Conservation (phyloP, 768 basidiomycete species). For the Suillus subaureus region DNA sequence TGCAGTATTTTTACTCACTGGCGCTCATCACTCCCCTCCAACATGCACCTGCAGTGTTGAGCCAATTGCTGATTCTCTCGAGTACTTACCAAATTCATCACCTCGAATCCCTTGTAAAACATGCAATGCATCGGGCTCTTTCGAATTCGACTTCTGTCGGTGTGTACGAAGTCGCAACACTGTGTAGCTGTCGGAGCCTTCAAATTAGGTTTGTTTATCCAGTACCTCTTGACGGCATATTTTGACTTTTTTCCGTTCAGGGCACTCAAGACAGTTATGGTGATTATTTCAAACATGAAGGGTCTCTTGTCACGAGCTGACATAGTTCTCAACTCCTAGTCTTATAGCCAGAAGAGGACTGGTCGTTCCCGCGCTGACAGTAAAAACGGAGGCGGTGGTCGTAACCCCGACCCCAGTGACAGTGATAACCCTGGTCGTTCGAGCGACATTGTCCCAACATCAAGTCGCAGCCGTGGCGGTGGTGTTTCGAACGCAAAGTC, state of each 20-base stretch:
- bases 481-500: conserved; percentile 60
- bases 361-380: conserved; percentile 51
- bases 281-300: conserved; percentile 34
- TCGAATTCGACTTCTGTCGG: conserved; percentile 86
- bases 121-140: conserved; percentile 90
- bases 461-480: conserved; percentile 51
- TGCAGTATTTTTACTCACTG: conserved; percentile 93
- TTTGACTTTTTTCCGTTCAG: conserved; percentile 37
- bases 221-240: conserved; percentile 17
- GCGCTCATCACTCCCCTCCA: conserved; percentile 89
- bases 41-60: conserved; percentile 86
- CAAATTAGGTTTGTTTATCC: conserved; percentile 74
- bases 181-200: conserved; percentile 85
- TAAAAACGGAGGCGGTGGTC: conserved; percentile 47
- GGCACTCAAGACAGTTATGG: conserved; percentile 84
- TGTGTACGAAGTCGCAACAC: conserved; percentile 93
- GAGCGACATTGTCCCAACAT: conserved; percentile 36
- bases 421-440: conserved; percentile 39
- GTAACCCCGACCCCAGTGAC: conserved; percentile 36
- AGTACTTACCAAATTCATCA: conserved; percentile 81
- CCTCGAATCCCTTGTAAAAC: conserved; percentile 80
- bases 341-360: conserved; percentile 75
- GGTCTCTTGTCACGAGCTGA: conserved; percentile 13
- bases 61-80: conserved; percentile 81
- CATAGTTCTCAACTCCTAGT: conserved; percentile 42